Conservation (phyloP, 1,284 basidiomycete genomes). For the Sanguinoderma infundibulare region DNA sequence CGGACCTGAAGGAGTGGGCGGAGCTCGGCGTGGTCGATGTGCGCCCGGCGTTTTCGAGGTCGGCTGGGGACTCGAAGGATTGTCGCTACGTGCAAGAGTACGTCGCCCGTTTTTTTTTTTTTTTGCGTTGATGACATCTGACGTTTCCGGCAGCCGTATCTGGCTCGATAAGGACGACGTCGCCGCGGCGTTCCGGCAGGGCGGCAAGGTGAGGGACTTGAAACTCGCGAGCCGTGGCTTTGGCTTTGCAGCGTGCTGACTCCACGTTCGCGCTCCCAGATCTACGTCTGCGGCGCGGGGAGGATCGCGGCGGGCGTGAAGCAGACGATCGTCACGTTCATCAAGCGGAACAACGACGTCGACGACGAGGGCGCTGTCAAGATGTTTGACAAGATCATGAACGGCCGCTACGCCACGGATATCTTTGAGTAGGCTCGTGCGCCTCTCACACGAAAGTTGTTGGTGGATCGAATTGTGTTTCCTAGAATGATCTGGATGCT, state of each 20-base stretch:
- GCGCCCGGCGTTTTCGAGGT: constrained; percentile 50
- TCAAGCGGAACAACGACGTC: constrained; percentile 31
- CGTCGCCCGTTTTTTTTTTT: constrained; percentile 23
- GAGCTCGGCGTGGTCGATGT: constrained; percentile 50
- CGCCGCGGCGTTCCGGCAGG: constrained; percentile 35
- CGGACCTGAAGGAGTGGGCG: constrained; percentile 47
- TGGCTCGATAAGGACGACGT: constrained; percentile 46
- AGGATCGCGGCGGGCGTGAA: constrained; percentile 42
- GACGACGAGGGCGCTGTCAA: constrained; percentile 29
- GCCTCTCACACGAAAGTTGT: too few species aligned
- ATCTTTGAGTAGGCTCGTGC: constrained; percentile 40
- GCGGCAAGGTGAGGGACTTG: constrained; percentile 49
- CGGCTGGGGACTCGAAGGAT: constrained; percentile 39
- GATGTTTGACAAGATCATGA: constrained; percentile 34
- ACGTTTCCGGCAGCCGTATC: constrained; percentile 41
- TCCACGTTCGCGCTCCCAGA: constrained; percentile 32
- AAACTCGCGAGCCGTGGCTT: neutral
- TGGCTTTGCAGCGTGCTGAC: neutral
- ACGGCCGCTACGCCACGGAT: constrained; percentile 45
- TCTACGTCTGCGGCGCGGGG: constrained; percentile 51
- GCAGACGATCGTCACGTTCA: constrained; percentile 38
- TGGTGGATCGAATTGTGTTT: too few species aligned
- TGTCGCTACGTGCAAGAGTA: constrained; percentile 54
- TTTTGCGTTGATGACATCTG: neutral
- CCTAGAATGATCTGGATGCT: too few species aligned